phyloP scores from a whole-genome alignment of 371 early-diverging fungal species.

The Encephalitozoon cuniculi region DNA sequence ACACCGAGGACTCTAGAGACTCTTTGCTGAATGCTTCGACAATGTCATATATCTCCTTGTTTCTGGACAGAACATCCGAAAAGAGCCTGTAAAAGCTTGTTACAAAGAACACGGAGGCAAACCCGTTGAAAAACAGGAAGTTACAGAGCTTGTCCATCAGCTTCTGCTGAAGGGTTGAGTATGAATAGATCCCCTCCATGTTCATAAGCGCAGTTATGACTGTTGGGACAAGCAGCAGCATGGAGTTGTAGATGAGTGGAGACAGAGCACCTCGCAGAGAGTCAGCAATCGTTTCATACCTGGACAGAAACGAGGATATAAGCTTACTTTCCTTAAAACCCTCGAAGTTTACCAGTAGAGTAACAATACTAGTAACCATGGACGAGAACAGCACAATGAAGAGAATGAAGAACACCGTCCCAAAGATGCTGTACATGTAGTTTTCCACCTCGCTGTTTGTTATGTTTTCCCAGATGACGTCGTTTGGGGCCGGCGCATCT shows the following conservation, averaged over 20 bases:
- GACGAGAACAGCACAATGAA: conserved; percentile 54
- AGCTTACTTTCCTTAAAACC: neutral
- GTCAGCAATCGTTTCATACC: conserved; percentile 19
- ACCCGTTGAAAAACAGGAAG: conserved; percentile 62
- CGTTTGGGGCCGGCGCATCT: conserved; percentile 60
- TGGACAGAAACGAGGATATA: conserved; percentile 28
- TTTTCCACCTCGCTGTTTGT: conserved; percentile 27
- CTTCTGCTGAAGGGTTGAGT: conserved; percentile 48
- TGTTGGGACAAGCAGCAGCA: conserved; percentile 53
- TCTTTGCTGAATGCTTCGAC: conserved; percentile 26
- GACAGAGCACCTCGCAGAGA: conserved; percentile 54
- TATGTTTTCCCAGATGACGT: conserved; percentile 58
- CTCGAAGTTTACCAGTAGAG: neutral
- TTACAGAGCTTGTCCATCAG: conserved; percentile 52
- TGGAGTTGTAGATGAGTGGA: conserved; percentile 55
- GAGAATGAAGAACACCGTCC: conserved; percentile 46
- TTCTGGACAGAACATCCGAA: conserved; percentile 18
- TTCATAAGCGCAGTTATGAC: conserved; percentile 43
- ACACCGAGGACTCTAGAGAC: conserved; percentile 45
- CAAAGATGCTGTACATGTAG: conserved; percentile 40
- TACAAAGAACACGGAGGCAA: conserved; percentile 56
- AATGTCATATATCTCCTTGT: conserved; percentile 11
- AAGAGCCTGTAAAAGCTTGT: conserved; percentile 39
- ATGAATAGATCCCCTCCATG: conserved; percentile 55
- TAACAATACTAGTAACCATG: conserved; percentile 36